A percentile compares a stretch with the other conserved stretches of the same genome.
Conservation (phyloP, 2,329 filamentous ascomycete species). For the Cercospora zeina region DNA sequence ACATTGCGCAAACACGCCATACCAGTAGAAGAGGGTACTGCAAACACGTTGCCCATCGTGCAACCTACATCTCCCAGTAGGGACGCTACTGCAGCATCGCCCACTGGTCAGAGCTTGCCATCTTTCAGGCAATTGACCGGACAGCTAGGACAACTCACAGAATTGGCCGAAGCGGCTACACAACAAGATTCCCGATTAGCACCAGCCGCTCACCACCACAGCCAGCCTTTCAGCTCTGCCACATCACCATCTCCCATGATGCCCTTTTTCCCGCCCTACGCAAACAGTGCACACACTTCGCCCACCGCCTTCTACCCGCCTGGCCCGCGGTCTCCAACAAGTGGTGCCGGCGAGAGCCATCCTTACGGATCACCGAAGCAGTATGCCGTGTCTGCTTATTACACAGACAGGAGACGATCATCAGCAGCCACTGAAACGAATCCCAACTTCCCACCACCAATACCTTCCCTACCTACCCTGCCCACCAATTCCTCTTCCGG, state of each 20-base stretch:
- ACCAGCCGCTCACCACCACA: slow-evolving; percentile 30
- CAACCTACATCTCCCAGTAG: slow-evolving; percentile 28
- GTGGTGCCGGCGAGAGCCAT: slow-evolving; percentile 29
- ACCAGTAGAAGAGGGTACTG: slow-evolving; percentile 19
- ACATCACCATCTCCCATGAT: slow-evolving; percentile 35
- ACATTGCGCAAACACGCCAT: slow-evolving; percentile 31
- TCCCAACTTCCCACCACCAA: slow-evolving; percentile 22
- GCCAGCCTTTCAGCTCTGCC: slow-evolving; percentile 36
- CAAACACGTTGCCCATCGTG: slow-evolving; percentile 35
- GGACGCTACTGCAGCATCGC: slow-evolving; percentile 28
- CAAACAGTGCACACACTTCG: slow-evolving; percentile 34
- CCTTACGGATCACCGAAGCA: slow-evolving; percentile 34
- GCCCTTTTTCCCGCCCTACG: slow-evolving; percentile 30
- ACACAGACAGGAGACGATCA: slow-evolving; percentile 29
- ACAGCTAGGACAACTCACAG: slow-evolving; percentile 50
- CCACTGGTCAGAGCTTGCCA: slow-evolving; percentile 35
- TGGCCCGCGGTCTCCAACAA: slow-evolving; percentile 33
- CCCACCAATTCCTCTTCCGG: slow-evolving; percentile 37
- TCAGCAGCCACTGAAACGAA: slow-evolving; percentile 25
- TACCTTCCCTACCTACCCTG: slow-evolving; percentile 34
- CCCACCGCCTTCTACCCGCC: slow-evolving; percentile 28
- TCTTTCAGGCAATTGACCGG: slow-evolving; percentile 39
- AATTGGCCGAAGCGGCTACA: slow-evolving; percentile 38
- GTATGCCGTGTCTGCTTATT: slow-evolving; percentile 27
- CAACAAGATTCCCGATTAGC: slow-evolving; percentile 30